Conservation (phyloP, 169 alveolate genomes). For the Plasmodium falciparum region DNA sequence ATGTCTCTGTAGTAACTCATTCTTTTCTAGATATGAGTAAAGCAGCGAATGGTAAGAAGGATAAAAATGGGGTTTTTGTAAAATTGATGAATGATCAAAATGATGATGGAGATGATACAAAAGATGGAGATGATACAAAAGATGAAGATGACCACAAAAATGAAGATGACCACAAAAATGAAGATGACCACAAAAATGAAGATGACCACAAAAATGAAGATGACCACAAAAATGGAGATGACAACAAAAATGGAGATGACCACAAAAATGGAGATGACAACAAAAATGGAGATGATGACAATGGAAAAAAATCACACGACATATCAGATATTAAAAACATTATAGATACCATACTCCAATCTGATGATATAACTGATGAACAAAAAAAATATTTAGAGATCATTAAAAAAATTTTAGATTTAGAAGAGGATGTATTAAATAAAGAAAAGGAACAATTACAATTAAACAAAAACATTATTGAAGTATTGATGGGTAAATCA, state of each 20-base stretch:
- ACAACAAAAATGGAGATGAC: background rate
- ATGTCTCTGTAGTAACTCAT: background rate
- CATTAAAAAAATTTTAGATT: conserved; percentile 15
- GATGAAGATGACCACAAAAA: background rate
- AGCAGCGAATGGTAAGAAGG: background rate
- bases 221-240: background rate
- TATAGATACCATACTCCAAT: background rate
- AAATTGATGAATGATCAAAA: background rate
- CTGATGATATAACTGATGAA: conserved; percentile 3
- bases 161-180: background rate
- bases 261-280: background rate
- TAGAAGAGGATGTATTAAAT: conserved; percentile 43
- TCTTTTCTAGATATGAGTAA: background rate
- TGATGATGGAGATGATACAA: background rate
- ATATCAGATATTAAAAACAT: background rate
- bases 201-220: background rate
- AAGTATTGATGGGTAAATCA: conserved; percentile 42
- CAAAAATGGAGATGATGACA: background rate
- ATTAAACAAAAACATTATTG: conserved; percentile 29
- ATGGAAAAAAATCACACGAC: background rate
- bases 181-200: background rate
- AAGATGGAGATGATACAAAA: background rate
- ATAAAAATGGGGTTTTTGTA: background rate
- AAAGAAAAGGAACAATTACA: conserved; percentile 54
- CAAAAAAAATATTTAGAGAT: conserved; percentile 46